Percentiles rank a stretch among this genome's conserved stretches.
Evolutionary conservation across 108 stramenopile species (phyloP).

Genomic region (Schizochytrium sp.): DNA sequence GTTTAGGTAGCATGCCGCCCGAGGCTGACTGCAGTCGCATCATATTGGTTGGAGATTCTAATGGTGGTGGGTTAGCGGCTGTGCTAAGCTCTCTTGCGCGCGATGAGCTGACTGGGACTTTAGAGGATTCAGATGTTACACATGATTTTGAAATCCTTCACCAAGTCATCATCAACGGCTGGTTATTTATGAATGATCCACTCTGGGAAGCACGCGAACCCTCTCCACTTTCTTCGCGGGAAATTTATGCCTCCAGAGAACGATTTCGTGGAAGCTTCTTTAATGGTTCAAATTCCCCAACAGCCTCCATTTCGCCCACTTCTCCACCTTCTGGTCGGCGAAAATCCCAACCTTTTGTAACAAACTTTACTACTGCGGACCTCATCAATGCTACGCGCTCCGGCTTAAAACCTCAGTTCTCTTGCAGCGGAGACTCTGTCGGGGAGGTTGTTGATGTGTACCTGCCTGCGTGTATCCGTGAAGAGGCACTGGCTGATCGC

Average conservation of each 20-base stretch:
- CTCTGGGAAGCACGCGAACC: neutral
- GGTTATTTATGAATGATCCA: slow-evolving; percentile 9
- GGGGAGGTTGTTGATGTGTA: neutral
- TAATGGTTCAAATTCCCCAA: neutral
- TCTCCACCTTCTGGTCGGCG: too few relatives aligned
- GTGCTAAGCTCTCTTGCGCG: slow-evolving; percentile 49
- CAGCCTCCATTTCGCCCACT: neutral
- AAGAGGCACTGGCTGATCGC: neutral
- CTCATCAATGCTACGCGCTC: neutral
- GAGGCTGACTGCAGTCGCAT: neutral
- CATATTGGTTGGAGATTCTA: slow-evolving; percentile 11
- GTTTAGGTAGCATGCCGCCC: neutral
- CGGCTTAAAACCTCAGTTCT: neutral
- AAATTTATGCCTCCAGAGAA: neutral
- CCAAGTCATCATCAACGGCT: slow-evolving; percentile 8
- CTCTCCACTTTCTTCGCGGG: neutral
- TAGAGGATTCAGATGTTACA: neutral
- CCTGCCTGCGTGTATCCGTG: neutral
- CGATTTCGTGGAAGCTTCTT: neutral
- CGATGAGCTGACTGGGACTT: slow-evolving; percentile 1
- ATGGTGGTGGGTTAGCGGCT: slow-evolving; percentile 19
- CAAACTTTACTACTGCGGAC: neutral
- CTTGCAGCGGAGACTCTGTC: neutral
- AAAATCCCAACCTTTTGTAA: too few relatives aligned
- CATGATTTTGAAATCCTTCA: neutral